Conservation (phyloP, 306 rosid genomes). For the Mucuna pruriens region DNA sequence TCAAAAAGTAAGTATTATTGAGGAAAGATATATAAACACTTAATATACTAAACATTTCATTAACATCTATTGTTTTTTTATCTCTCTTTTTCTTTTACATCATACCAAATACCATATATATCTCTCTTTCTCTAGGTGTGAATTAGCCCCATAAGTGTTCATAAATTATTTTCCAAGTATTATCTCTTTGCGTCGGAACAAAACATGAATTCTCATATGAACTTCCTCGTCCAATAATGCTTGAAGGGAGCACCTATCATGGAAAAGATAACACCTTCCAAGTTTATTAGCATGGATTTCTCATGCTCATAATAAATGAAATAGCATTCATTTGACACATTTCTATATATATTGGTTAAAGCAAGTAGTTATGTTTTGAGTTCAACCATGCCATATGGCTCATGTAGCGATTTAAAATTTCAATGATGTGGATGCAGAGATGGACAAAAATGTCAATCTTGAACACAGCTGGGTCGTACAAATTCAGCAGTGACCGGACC, state of each 20-base stretch:
- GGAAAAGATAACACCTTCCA: neutral
- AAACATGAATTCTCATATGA: neutral
- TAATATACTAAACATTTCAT: too few relatives aligned
- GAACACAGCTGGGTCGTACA: slow-evolving; percentile 93
- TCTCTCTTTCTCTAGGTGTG: too few relatives aligned
- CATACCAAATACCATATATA: too few relatives aligned
- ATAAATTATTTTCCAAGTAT: too few relatives aligned
- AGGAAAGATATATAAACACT: too few relatives aligned
- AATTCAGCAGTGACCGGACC: slow-evolving; percentile 96
- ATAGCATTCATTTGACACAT: neutral
- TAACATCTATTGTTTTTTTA: too few relatives aligned
- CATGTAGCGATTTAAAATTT: neutral
- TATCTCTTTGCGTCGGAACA: neutral
- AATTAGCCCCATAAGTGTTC: too few relatives aligned
- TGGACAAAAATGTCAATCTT: slow-evolving; percentile 97
- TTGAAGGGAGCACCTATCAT: neutral
- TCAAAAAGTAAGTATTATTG: slow-evolving; percentile 61
- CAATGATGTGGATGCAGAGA: slow-evolving; percentile 57
- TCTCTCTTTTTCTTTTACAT: too few relatives aligned
- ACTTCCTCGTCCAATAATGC: neutral
- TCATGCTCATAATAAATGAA: neutral
- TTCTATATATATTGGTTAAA: slow-evolving; percentile 10
- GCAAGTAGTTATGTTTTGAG: neutral
- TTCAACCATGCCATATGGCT: neutral
- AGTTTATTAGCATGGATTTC: neutral